Percentiles rank a stretch among this genome's conserved stretches.
Conservation (phyloP, 139 green algal species). For the Tetraselmis striata region DNA sequence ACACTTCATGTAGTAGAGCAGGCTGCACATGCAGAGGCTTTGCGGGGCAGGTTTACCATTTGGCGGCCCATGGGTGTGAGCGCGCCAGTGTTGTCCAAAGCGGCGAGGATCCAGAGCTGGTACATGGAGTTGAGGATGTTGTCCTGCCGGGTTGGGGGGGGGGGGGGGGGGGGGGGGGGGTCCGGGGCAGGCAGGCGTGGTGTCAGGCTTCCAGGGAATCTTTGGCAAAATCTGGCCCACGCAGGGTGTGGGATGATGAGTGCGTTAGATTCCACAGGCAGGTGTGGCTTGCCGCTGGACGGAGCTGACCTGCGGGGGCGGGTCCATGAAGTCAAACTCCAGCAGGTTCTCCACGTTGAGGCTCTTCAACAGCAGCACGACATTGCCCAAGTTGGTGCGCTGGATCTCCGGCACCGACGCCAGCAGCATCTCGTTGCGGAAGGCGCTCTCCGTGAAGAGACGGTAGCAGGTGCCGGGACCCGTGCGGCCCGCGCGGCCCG, state of each 20-base stretch:
- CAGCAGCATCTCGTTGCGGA: slow-evolving; percentile 40
- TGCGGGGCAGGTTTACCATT: slow-evolving; percentile 43
- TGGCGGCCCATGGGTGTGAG: slow-evolving; percentile 21
- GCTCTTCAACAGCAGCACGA: slow-evolving; percentile 94
- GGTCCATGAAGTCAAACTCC: slow-evolving; percentile 98
- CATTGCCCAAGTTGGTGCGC: slow-evolving; percentile 95
- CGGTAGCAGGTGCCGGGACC: slow-evolving; percentile 86
- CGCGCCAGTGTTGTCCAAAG: slow-evolving; percentile 76
- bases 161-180: slow-evolving; percentile 7
- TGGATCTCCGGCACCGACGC: slow-evolving; percentile 92
- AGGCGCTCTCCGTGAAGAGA: slow-evolving; percentile 90
- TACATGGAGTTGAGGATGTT: slow-evolving; percentile 98
- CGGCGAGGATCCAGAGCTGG: slow-evolving; percentile 89
- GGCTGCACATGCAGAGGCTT: no score
- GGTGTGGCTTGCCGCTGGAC: no score
- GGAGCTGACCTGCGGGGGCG: slow-evolving; percentile 26
- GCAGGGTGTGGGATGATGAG: no score
- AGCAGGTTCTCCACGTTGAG: slow-evolving; percentile 93
- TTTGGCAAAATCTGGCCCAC: no score
- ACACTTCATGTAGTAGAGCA: no score
- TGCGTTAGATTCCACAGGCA: no score
- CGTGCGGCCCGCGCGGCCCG: slow-evolving; percentile 82
- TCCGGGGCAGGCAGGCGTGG: no score
- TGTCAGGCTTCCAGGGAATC: no score
- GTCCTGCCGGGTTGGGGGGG: slow-evolving; percentile 48